Conservation (phyloP, 2,329 filamentous ascomycete genomes). For the Chaetomium globosum region DNA sequence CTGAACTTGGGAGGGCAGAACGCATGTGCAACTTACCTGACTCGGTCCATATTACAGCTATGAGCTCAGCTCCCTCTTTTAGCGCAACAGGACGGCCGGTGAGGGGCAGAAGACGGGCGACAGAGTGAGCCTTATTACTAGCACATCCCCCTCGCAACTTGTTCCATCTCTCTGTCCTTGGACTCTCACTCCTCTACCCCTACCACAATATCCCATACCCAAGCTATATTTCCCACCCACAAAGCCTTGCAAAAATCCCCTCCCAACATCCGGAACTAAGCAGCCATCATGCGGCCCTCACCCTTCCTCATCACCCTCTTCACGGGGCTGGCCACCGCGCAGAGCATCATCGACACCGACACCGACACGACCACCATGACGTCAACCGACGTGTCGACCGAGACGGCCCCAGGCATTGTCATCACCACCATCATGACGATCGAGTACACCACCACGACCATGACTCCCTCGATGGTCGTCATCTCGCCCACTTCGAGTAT, state of each 20-base stretch:
- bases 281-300: slow-evolving; percentile 35
- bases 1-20: neutral
- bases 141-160: neutral
- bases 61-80: neutral
- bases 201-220: neutral
- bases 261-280: neutral
- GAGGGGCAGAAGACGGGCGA: neutral
- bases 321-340: slow-evolving; percentile 32
- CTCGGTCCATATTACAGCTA: neutral
- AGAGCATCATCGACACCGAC: slow-evolving; percentile 22
- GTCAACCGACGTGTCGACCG: neutral
- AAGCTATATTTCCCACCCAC: neutral
- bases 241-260: neutral
- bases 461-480: neutral
- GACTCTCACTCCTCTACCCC: neutral
- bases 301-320: slow-evolving; percentile 27
- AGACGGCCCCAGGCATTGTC: neutral
- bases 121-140: slow-evolving; percentile 5
- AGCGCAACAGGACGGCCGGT: too few species aligned
- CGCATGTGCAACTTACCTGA: neutral
- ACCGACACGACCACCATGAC: neutral
- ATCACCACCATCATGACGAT: too few species aligned
- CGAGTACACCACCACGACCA: neutral
- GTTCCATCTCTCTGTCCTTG: neutral
- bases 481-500: neutral